Evolutionary conservation across 768 basidiomycete species (phyloP).

Genomic region (Suillus hirtellus): DNA sequence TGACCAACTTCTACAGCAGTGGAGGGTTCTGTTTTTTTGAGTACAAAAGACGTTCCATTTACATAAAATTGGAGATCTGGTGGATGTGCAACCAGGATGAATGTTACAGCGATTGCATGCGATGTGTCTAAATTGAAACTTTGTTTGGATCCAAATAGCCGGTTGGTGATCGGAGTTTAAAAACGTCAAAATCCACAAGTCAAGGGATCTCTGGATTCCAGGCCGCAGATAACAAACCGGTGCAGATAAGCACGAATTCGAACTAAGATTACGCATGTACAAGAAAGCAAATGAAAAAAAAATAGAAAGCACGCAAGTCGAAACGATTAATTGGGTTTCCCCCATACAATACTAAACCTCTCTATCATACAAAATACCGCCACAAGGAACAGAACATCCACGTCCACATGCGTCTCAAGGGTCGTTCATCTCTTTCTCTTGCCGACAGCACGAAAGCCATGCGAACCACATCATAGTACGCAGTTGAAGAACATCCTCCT

Average conservation of each 20-base stretch:
- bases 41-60: background rate
- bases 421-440: constrained; percentile 44
- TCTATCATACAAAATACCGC: constrained; percentile 23
- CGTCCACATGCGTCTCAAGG: constrained; percentile 5
- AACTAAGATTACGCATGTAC: constrained; percentile 26
- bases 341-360: constrained; percentile 30
- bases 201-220: background rate
- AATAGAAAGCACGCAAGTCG: constrained; percentile 24
- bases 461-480: constrained; percentile 94
- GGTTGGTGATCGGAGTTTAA: constrained; percentile 23
- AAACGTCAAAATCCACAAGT: constrained; percentile 1
- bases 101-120: background rate
- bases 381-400: constrained; percentile 9
- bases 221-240: background rate
- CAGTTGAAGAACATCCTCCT: constrained; percentile 90
- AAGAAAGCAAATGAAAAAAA: constrained; percentile 18
- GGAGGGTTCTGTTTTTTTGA: background rate
- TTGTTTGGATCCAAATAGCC: background rate
- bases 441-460: constrained; percentile 70
- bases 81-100: background rate
- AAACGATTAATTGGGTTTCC: constrained; percentile 24
- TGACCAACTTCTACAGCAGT: background rate
- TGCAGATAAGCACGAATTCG: background rate
- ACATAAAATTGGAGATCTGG: background rate
- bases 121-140: too few species aligned